Base-by-base conservation (phyloP, 1,284 basidiomycete species). In the Puccinia coronata region DNA sequence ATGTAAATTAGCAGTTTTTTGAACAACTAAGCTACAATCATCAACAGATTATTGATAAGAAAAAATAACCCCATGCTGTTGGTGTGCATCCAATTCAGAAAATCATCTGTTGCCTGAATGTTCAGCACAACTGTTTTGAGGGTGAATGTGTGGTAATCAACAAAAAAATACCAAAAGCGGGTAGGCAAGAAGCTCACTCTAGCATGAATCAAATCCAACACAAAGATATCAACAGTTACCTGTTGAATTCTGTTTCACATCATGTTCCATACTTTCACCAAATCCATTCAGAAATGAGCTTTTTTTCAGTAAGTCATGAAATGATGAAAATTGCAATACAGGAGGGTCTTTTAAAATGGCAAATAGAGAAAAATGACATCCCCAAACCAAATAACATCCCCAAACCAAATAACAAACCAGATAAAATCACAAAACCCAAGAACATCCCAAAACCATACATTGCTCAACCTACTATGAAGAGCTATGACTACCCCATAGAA, bases 201-300 rank as follows among this genome's bases (percentile, higher is more conserved):
- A 34, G 47, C 11, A 28, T 3, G 16, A 1, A 70, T 31, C 67
- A 70, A 8, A 51, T 70, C 14, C 12, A 20, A 18, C 67, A 70
- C 43, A 39, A 41, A 18, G 41, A 70, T 31, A 25, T 12, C n/a
- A 70, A 70, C 16, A 49, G 67, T 49, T 70, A 70, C n/a, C 67
- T 70, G 2, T 49, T 70, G 43, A 70, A 70, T 70, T 41, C 47
- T 12, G 39, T 70, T n/a, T 49, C 67, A 47, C 41, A 70, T 49
- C 67, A 70, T 28, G n/a, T 16, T 31, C 8, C 67, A 23, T 1
- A 16, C 28, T 1, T 14, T 2, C 41, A 70, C 43, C 67, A 34
- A 18, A 14, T 49, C 1, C 20, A 12, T 20, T 51, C 67, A 11
- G 25, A 47, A 0, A 14, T 47, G 14, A 1, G 3, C 41, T 4